Evolutionary conservation across 1,139 yeast species (phyloP).

Genomic region (Scheffersomyces cryptocercus): DNA sequence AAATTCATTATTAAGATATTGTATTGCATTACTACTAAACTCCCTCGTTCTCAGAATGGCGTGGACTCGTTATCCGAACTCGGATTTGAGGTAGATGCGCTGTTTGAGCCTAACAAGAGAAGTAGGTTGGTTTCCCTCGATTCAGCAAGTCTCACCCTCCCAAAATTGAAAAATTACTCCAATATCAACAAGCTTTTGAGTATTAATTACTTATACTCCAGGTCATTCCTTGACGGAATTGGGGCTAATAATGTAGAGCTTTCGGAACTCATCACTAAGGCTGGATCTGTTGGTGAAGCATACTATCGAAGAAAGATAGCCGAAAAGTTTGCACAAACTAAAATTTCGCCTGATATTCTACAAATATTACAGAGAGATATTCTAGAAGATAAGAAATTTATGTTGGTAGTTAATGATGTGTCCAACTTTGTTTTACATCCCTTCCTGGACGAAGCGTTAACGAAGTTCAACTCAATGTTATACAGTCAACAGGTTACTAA

Average conservation of each 20-base stretch:
- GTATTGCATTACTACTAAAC: not conserved
- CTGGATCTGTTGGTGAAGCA: conserved; percentile 18
- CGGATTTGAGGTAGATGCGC: not conserved
- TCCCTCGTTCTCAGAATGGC: not conserved
- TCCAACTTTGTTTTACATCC: conserved; percentile 10
- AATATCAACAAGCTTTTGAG: conserved; percentile 13
- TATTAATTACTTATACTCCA: conserved; percentile 17
- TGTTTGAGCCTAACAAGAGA: not conserved
- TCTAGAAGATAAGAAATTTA: conserved; percentile 17
- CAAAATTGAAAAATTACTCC: not conserved
- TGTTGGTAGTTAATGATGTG: conserved; percentile 12
- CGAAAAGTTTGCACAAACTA: conserved; percentile 6
- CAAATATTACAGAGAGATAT: not conserved
- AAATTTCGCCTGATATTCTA: not conserved
- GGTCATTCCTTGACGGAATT: conserved; percentile 12
- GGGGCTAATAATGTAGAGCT: conserved; percentile 6
- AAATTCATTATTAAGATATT: not conserved
- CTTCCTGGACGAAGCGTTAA: conserved; percentile 6
- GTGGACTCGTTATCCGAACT: not conserved
- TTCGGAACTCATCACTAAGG: conserved; percentile 13
- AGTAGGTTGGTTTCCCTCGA: not conserved
- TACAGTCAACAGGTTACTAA: conserved; percentile 10
- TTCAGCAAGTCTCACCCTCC: not conserved
- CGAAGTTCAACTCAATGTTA: conserved; percentile 7
- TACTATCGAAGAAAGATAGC: conserved; percentile 14